A percentile compares a stretch with the other conserved stretches of the same genome.
Conservation (phyloP, 2,329 filamentous ascomycete species). For the Xylaria sp. region DNA sequence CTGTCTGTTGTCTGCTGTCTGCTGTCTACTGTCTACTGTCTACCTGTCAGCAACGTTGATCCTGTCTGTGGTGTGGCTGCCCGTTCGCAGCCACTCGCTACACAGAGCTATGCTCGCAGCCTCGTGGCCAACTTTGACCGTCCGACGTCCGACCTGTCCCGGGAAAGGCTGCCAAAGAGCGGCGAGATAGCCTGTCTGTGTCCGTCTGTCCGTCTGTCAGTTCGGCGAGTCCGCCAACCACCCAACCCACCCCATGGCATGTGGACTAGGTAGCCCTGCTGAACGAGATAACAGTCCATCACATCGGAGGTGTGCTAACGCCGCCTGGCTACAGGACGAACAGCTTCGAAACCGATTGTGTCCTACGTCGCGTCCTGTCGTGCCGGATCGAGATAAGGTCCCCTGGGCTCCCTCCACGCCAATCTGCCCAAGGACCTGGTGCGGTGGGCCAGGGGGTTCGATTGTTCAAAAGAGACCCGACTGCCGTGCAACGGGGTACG, state of each 20-base stretch:
- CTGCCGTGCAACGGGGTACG: conserved; percentile 39
- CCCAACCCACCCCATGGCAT: background rate
- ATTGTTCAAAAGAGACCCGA: conserved; percentile 35
- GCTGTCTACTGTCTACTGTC: background rate
- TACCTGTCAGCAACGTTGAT: conserved; percentile 1
- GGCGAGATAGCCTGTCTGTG: background rate
- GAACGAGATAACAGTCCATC: background rate
- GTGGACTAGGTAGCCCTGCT: conserved; percentile 2
- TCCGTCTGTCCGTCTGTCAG: conserved; percentile 4
- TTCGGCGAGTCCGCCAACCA: background rate
- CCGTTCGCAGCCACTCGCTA: conserved; percentile 27
- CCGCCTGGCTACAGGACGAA: background rate
- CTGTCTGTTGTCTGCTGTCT: background rate
- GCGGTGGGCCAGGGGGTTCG: conserved; percentile 22
- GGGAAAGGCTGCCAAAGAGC: conserved; percentile 1
- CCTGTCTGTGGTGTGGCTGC: conserved; percentile 15
- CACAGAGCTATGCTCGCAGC: conserved; percentile 2
- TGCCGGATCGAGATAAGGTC: conserved; percentile 36
- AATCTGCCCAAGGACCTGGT: conserved; percentile 19
- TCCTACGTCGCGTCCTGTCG: conserved; percentile 24
- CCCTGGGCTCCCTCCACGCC: conserved; percentile 21
- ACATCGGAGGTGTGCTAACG: background rate
- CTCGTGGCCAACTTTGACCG: background rate
- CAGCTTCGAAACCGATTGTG: conserved; percentile 18
- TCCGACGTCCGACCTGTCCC: conserved; percentile 18